Percentiles rank a stretch among this genome's conserved stretches.
phyloP scores from a whole-genome alignment of 495 filamentous ascomycete genomes.

The Penicillium cataractarum region DNA sequence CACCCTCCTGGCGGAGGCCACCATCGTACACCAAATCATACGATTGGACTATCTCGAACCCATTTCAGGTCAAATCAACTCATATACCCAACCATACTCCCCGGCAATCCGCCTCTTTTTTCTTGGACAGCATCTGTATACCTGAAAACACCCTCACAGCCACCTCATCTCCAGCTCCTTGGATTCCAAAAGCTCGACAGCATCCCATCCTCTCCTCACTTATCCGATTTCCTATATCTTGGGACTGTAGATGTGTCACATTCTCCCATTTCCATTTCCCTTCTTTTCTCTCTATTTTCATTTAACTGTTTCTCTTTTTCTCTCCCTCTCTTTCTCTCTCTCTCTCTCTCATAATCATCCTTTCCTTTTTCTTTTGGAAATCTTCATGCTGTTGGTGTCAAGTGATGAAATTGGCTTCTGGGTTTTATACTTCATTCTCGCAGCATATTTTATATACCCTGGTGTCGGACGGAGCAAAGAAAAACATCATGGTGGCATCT shows the following conservation, averaged over 20 bases:
- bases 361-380: constrained; percentile 24
- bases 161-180: background rate
- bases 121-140: constrained; percentile 21
- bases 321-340: constrained; percentile 23
- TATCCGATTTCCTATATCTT: constrained; percentile 12
- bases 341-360: constrained; percentile 13
- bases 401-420: constrained; percentile 7
- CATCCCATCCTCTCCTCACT: constrained; percentile 1
- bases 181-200: constrained; percentile 2
- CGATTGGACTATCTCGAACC: background rate
- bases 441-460: constrained; percentile 44
- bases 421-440: constrained; percentile 23
- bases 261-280: constrained; percentile 16
- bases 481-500: constrained; percentile 25
- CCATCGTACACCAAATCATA: background rate
- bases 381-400: constrained; percentile 12
- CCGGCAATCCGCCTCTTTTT: constrained; percentile 6
- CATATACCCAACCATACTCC: constrained; percentile 16
- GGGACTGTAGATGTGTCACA: constrained; percentile 25
- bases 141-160: constrained; percentile 7
- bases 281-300: constrained; percentile 19
- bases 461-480: constrained; percentile 31
- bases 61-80: constrained; percentile 1
- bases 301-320: constrained; percentile 17
- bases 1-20: background rate